Base-by-base conservation (phyloP, 2,329 filamentous ascomycete species). In the Cercospora nicotianae region DNA sequence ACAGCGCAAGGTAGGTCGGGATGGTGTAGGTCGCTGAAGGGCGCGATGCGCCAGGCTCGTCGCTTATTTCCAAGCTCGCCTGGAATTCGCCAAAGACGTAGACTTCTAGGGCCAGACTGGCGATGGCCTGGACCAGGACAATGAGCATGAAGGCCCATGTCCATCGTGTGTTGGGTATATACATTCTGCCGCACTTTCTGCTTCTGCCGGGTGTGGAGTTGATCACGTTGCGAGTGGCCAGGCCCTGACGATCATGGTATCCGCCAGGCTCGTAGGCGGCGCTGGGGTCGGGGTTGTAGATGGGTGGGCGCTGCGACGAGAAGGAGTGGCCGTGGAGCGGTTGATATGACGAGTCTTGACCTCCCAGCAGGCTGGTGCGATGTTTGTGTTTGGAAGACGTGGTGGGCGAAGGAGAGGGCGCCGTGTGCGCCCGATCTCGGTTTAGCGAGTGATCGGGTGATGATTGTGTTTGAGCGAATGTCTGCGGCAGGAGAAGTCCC, bases 21-120 rank as follows among this genome's bases (percentile, higher is more conserved):
- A 99, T 97, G 0, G 94, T 87, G 36, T 70, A 67, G 10, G 63
- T 69, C 6, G 68, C 69, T 39, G 66, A 70, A 42, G 60, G 64
- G n/a, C 28, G 26, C n/a, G 55, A 33, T 33, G 57, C 60, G 20
- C 63, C 69, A 0, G 63, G 62, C 16, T 30, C 64, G 20, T 69
- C 20, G 13, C 63, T 13, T 13, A 62, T 12, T 12, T 78, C 73
- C 39, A 86, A 79, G 70, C 84, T 88, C 53, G 81, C 81, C 79
- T 97, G 92, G 80, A 97, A 98, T 74, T 89, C 88, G 71, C 87
- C 93, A 77, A 98, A 99, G 59, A 97, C 88, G 80, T 95, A 99
- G 75, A 91, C 87, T 85, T 99, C 94, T 72, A 97, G 90, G 26
- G 86, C 90, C 73, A 98, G 86, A 70, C 92, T 91, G 64, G 96